Base-by-base conservation (phyloP, 805 yeast genomes). In the Schwanniomyces pseudopolymorphus region DNA sequence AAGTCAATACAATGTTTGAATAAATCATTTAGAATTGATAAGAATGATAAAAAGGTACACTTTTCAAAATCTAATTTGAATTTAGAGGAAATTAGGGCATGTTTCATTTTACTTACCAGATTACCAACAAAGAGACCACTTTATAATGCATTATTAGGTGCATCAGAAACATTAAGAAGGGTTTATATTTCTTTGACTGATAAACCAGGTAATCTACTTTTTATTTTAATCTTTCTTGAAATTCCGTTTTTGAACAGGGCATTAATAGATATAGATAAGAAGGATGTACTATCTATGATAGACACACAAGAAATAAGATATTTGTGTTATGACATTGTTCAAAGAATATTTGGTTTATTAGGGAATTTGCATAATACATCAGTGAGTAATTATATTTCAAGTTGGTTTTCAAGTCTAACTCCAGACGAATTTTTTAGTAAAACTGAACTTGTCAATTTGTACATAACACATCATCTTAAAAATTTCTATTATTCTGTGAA, bases 401-500 rank as follows among this genome's bases (percentile, higher is more conserved):
- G 77, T 48, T 84, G 87, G 85, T 73, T 83, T 57, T 69, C 81
- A 3, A 69, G 74, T 39, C 56, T 73, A 14, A 65, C 83, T 0
- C 45, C 53, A 0, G 63, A 61, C 0, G 73, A 69, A 7, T 85
- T 86, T 51, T 60, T 62, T 8, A 57, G 62, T 2, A 83, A 84
- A 53, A 77, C 89, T 0, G 89, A 89, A 33, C 67, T 86, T 26
- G 56, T 88, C 41, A 91, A 90, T 57, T 71, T 89, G 19, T 89
- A 86, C 64, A 77, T 90, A 31, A 85, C 95, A 0, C 89, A 87
- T 58, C 89, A 88, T 39, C 69, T 91, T 45, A 78, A 83, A 35
- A 73, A 81, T 48, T 71, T 80, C 44, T 70, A 76, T 51, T 76
- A 72, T 58, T 52, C 59, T 47, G 64, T 70, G 43, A 59, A 68